Percentiles rank a stretch among this genome's conserved stretches.
phyloP scores from a whole-genome alignment of 768 basidiomycete species.

The Mycena filopes region DNA sequence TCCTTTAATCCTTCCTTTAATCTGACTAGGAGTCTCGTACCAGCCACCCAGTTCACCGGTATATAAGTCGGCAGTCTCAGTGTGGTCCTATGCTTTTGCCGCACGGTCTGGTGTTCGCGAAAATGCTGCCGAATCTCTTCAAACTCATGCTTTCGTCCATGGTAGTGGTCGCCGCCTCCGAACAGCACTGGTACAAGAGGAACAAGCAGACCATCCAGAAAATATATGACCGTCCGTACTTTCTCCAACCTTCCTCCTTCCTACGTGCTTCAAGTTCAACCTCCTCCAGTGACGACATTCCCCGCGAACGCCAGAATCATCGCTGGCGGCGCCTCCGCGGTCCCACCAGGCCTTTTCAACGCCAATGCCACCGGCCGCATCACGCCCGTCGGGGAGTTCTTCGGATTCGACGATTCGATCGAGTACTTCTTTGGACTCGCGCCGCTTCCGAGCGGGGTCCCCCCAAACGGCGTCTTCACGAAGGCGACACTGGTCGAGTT shows the following conservation, averaged over 20 bases:
- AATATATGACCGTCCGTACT: not conserved
- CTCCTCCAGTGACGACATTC: slow-evolving; percentile 10
- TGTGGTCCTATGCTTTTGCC: too few relatives aligned
- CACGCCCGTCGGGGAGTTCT: slow-evolving; percentile 19
- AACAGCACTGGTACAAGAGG: slow-evolving; percentile 1
- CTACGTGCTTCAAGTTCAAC: not conserved
- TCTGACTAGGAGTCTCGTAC: too few relatives aligned
- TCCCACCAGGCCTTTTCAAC: slow-evolving; percentile 19
- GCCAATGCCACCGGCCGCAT: slow-evolving; percentile 16
- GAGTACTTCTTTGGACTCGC: slow-evolving; percentile 27
- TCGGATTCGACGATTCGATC: slow-evolving; percentile 21
- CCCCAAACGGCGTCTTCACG: slow-evolving; percentile 18
- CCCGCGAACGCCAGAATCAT: slow-evolving; percentile 20
- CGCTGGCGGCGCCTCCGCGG: slow-evolving; percentile 1
- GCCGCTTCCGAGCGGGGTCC: slow-evolving; percentile 4
- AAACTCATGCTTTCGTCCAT: too few relatives aligned
- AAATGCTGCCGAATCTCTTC: too few relatives aligned
- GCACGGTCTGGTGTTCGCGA: too few relatives aligned
- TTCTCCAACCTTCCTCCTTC: not conserved
- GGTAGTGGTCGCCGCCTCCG: too few relatives aligned
- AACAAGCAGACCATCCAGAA: not conserved
- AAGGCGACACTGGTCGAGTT: slow-evolving; percentile 21
- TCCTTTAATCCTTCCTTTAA: too few relatives aligned
- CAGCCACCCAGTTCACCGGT: too few relatives aligned
- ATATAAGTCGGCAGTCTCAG: too few relatives aligned